Percentiles rank a stretch among this genome's conserved stretches.
Evolutionary conservation across 1,139 yeast species (phyloP).

Genomic region (Eremothecium sinecaudum): DNA sequence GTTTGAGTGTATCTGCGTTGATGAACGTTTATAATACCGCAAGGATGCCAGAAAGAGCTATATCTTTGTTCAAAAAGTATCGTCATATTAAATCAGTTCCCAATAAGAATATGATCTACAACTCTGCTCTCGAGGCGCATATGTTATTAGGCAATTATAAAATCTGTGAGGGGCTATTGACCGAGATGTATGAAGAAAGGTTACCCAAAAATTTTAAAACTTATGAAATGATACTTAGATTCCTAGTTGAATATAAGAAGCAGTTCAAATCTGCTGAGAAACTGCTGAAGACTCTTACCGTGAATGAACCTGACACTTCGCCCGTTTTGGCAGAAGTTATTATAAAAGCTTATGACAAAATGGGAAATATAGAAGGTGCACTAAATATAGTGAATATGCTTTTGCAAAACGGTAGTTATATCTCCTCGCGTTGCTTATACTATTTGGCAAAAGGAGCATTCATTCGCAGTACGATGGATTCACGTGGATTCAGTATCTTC

Average conservation of each 20-base stretch:
- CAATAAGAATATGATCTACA: constrained; percentile 16
- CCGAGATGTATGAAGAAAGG: constrained; percentile 11
- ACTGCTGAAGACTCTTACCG: constrained; percentile 17
- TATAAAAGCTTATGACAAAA: no score
- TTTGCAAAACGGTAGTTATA: no score
- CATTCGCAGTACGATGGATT: no score
- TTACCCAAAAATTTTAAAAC: constrained; percentile 16
- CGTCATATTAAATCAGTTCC: constrained; percentile 7
- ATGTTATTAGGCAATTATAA: constrained; percentile 12
- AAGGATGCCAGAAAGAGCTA: constrained; percentile 16
- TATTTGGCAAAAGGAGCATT: no score
- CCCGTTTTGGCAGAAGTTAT: no score
- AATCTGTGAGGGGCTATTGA: constrained; percentile 17
- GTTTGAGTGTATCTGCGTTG: constrained; percentile 21
- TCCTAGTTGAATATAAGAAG: constrained; percentile 13
- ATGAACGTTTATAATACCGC: constrained; percentile 25
- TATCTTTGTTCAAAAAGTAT: constrained; percentile 17
- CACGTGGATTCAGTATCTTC: no score
- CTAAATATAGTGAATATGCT: no score
- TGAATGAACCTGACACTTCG: no score
- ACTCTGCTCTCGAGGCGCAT: constrained; percentile 19
- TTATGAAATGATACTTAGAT: constrained; percentile 18
- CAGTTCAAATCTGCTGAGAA: no score
- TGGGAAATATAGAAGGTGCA: no score
- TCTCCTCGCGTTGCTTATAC: no score